Base-by-base conservation (phyloP, 2,329 filamentous ascomycete genomes). In the Fusarium xyrophilum region DNA sequence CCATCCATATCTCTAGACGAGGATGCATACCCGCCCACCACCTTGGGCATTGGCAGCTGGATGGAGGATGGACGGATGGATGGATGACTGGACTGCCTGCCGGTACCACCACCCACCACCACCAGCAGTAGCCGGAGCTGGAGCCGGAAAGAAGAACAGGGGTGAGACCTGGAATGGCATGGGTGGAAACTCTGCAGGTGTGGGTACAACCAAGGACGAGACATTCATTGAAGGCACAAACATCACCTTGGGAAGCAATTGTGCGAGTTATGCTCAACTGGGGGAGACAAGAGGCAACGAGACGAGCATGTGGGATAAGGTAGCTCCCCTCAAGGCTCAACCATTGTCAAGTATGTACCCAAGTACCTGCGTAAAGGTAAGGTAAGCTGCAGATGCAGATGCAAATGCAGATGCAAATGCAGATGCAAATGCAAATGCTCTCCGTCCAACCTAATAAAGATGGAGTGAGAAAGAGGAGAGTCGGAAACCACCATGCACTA, bases 71-170 rank as follows among this genome's bases (percentile, higher is more conserved):
- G 40, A 23, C 23, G 39, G 21, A 39, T 43, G 53, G 39, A 27
- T 43, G 40, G 23, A 39, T 43, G 53, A 40, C 59, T 54, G 30
- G 27, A 47, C 30, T 57, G 40, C 51, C 43, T 57, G 53, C 56
- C 56, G 57, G 60, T 55, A 71, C 60, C 50, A 67, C 43, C 27
- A 68, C 43, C 42, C 47, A 66, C 62, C 60, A 68, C 64, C 67
- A 65, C 58, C 66, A 66, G 48, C 35, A 36, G 65, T n/a, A n/a
- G 59, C 60, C 66, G 70, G 70, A 70, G 63, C 68, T 72, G 68
- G 70, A 72, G 59, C 70, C 66, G 66, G 70, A 67, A 65, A 59
- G 44, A 67, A 57, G 59, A 58, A 56, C 61, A 67, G 70, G 67
- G 61, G 61, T 64, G 67, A 35, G 48, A 39, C 65, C 56, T 44